Evolutionary conservation across 257 asterid genomes (phyloP).

Genomic region (Lycium barbarum): DNA sequence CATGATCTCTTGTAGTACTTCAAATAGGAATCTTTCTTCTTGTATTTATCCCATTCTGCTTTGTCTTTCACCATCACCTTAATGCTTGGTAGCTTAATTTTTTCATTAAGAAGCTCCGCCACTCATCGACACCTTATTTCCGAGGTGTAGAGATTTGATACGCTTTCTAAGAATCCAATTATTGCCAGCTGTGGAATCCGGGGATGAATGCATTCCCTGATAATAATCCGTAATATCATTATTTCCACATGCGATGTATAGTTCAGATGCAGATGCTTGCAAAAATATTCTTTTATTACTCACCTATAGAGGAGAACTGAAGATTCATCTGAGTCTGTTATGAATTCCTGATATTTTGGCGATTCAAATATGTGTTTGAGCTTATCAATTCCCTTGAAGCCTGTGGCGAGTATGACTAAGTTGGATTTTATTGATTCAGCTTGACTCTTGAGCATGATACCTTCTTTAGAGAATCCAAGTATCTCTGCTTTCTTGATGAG

Average conservation of each 20-base stretch:
- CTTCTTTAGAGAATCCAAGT: slow-evolving; percentile 49
- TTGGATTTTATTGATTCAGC: slow-evolving; percentile 40
- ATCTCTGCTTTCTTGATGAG: slow-evolving; percentile 43
- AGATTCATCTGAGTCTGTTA: slow-evolving; percentile 32
- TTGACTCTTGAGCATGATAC: slow-evolving; percentile 41
- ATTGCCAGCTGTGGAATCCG: slow-evolving; percentile 58
- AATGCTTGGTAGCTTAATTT: slow-evolving; percentile 51
- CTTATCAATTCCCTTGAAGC: slow-evolving; percentile 52
- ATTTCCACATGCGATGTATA: neutral
- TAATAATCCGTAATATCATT: neutral
- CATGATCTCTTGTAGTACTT: slow-evolving; percentile 46
- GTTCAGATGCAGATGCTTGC: neutral
- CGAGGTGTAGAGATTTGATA: slow-evolving; percentile 44
- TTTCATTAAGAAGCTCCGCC: slow-evolving; percentile 52
- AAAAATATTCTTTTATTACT: neutral
- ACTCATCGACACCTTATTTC: slow-evolving; percentile 59
- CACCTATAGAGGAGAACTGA: slow-evolving; percentile 55
- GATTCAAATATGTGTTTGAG: slow-evolving; percentile 46
- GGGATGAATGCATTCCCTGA: slow-evolving; percentile 58
- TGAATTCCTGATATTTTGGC: slow-evolving; percentile 36
- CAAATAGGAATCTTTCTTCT: slow-evolving; percentile 44
- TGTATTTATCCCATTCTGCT: slow-evolving; percentile 46
- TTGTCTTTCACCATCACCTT: slow-evolving; percentile 53
- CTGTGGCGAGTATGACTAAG: slow-evolving; percentile 55
- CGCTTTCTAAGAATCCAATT: slow-evolving; percentile 51